Evolutionary conservation across 208 protist species (phyloP).

Genomic region (Porcisia deanei): DNA sequence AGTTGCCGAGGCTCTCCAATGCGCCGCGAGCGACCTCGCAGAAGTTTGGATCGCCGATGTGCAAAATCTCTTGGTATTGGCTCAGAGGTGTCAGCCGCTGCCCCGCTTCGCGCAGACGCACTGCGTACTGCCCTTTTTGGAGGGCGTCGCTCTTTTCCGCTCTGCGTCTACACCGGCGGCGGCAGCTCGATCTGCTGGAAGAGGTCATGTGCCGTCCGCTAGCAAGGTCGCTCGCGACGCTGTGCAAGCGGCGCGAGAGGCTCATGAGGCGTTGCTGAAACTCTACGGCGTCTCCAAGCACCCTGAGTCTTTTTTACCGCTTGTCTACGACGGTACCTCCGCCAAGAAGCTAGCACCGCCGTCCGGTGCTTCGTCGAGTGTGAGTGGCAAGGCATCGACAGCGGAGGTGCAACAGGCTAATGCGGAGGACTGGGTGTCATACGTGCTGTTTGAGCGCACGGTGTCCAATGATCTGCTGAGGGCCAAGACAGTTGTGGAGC

Average conservation of each 20-base stretch:
- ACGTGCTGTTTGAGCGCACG: conserved; percentile 68
- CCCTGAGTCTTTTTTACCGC: conserved; percentile 41
- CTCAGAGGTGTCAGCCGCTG: conserved; percentile 53
- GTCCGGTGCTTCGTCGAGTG: neutral
- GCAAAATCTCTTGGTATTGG: conserved; percentile 29
- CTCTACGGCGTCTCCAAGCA: conserved; percentile 58
- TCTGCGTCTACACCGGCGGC: neutral
- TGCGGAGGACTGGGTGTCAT: conserved; percentile 62
- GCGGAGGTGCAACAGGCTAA: conserved; percentile 39
- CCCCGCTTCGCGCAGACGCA: conserved; percentile 44
- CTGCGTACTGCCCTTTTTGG: conserved; percentile 57
- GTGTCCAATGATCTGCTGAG: conserved; percentile 67
- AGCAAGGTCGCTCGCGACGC: conserved; percentile 2
- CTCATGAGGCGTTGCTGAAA: conserved; percentile 54
- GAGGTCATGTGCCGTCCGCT: neutral
- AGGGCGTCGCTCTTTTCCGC: conserved; percentile 51
- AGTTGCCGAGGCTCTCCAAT: conserved; percentile 15
- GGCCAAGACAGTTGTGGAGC: conserved; percentile 50
- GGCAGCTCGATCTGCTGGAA: neutral
- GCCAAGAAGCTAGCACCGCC: conserved; percentile 4
- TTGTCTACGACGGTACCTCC: conserved; percentile 41
- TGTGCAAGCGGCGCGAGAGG: conserved; percentile 46
- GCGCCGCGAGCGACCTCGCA: conserved; percentile 7
- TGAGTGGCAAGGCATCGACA: conserved; percentile 20
- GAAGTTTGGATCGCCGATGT: conserved; percentile 42